Evolutionary conservation across 345 rosid genomes (phyloP), one percentile per base, ranked within the genome.

Genomic region (Eucalyptus pauciflora): DNA sequence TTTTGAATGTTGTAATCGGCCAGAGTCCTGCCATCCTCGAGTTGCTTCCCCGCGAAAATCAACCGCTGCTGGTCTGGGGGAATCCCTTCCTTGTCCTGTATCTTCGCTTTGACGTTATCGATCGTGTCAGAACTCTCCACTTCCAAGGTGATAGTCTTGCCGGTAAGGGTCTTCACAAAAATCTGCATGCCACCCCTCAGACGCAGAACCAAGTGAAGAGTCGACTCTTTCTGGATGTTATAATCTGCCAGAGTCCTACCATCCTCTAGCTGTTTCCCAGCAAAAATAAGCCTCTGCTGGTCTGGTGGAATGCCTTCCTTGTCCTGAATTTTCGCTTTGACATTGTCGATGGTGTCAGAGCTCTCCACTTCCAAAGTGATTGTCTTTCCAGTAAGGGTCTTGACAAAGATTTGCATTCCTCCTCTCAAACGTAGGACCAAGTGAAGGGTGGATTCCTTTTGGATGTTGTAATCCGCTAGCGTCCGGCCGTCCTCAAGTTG

Each of bases 331-430:
- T 90, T 88, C 1, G 91, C 89, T 52, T 90, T 90, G 5, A 90
- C 89, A 4, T 90, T 86, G 45, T 90, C 91, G 11, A 90, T 86
- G 4, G 91, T 90, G 10, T 90, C 92, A 1, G 92, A 90, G 31
- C 92, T 88, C 87, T 90, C 92, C 2, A 90, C 90, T 87, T 90
- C 92, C 45, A 90, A 86, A 76, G 92, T 90, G 25, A 90, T 88
- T 10, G 90, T 90, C 27, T 90, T 90, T 17, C 92, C 92, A 2
- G 90, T 89, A 46, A 90, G 71, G 56, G 92, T 90, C 87, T 90
- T 90, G 25, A 91, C 92, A 52, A 91, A 91, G 69, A 91, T 91
- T 56, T 91, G 93, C 92, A 91, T 91, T 15, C 91, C 91, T 13
- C 91, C 91, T n/a, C 91, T 87, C 24, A 90, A 52, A 8, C 91